phyloP scores from a whole-genome alignment of 805 yeast genomes.

The Ogataea angusta region DNA sequence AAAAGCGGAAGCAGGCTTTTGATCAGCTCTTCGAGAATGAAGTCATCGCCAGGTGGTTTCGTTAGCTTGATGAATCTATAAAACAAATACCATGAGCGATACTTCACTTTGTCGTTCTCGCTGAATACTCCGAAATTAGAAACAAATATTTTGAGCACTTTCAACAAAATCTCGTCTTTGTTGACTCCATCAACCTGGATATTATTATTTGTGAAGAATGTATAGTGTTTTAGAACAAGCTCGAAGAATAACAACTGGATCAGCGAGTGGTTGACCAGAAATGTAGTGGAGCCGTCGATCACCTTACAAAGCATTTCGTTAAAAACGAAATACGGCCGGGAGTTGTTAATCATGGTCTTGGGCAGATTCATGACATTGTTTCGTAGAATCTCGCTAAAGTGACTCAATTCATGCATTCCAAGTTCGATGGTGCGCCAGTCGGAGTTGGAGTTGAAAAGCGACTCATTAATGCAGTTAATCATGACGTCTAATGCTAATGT shows the following conservation, averaged over 20 bases:
- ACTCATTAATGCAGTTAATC: conserved; percentile 47
- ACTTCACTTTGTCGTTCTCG: conserved; percentile 65
- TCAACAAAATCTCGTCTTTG: conserved; percentile 51
- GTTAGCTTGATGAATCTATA: conserved; percentile 77
- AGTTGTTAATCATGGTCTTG: conserved; percentile 59
- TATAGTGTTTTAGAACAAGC: conserved; percentile 73
- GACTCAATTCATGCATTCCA: conserved; percentile 78
- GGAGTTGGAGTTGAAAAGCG: conserved; percentile 25
- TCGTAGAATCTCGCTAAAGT: conserved; percentile 74
- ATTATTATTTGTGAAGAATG: conserved; percentile 47
- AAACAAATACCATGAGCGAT: conserved; percentile 88
- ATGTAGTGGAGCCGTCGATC: conserved; percentile 33
- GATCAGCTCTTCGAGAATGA: conserved; percentile 53
- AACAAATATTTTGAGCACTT: conserved; percentile 73
- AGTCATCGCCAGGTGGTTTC: conserved; percentile 57
- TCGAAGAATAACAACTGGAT: conserved; percentile 83
- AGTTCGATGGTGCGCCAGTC: conserved; percentile 86
- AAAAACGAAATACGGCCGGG: conserved; percentile 62
- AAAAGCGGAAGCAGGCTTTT: conserved; percentile 60
- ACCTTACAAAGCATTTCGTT: conserved; percentile 56
- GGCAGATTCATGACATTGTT: conserved; percentile 72
- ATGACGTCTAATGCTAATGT: conserved; percentile 34
- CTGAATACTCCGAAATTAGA: conserved; percentile 81
- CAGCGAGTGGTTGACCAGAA: conserved; percentile 67
- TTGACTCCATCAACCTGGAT: conserved; percentile 38